Evolutionary conservation across 768 basidiomycete genomes (phyloP).

Genomic region (Kwoniella dejecticola): DNA sequence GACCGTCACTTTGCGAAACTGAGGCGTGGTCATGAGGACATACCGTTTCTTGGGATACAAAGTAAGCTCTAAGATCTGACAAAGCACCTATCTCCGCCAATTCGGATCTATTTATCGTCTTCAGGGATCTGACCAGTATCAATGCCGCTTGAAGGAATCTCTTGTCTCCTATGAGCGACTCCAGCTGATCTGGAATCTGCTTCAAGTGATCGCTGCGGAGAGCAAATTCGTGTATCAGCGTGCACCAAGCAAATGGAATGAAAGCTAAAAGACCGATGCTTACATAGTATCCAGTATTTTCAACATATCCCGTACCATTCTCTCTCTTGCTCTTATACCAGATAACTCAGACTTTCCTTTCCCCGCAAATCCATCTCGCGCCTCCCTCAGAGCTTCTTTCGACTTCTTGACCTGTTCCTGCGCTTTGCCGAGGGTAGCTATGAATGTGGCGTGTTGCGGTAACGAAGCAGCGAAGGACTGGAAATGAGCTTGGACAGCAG

Average conservation of each 20-base stretch:
- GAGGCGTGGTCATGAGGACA: slow-evolving; percentile 57
- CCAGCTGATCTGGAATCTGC: slow-evolving; percentile 84
- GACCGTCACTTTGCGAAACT: not conserved
- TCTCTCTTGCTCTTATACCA: slow-evolving; percentile 75
- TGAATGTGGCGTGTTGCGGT: slow-evolving; percentile 80
- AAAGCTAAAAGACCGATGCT: slow-evolving; percentile 39
- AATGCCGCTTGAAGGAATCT: slow-evolving; percentile 84
- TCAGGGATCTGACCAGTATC: slow-evolving; percentile 80
- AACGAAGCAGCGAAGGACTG: slow-evolving; percentile 92
- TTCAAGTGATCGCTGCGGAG: slow-evolving; percentile 77
- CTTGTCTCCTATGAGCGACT: slow-evolving; percentile 94
- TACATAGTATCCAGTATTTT: slow-evolving; percentile 92
- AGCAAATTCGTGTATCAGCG: slow-evolving; percentile 23
- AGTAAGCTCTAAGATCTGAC: slow-evolving; percentile 80
- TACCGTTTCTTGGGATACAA: slow-evolving; percentile 82
- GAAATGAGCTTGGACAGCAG: slow-evolving; percentile 70
- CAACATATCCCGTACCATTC: slow-evolving; percentile 94
- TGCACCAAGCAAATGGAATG: not conserved
- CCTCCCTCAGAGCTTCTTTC: slow-evolving; percentile 69
- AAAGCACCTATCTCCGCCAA: slow-evolving; percentile 96
- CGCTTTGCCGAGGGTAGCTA: slow-evolving; percentile 70
- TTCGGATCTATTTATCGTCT: slow-evolving; percentile 85
- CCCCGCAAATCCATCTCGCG: slow-evolving; percentile 72
- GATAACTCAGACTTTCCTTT: slow-evolving; percentile 51
- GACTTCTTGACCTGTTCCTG: slow-evolving; percentile 75